Evolutionary conservation across 2,329 filamentous ascomycete genomes (phyloP), one percentile per base, ranked within the genome.

Genomic region (Emergomyces orientalis): DNA sequence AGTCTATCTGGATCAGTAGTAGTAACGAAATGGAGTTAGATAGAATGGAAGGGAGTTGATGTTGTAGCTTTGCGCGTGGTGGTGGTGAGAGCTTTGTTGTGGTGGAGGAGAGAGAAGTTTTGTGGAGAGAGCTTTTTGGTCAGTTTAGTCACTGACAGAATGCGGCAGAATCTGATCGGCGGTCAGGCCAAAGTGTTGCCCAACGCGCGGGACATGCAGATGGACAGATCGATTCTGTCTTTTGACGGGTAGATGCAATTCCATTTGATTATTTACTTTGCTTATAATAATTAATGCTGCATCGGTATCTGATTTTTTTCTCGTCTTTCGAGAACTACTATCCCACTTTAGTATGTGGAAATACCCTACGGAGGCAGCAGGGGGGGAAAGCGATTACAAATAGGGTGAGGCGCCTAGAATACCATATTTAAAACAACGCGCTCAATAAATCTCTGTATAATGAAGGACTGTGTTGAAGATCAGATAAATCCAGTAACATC

Each of bases 51-150:
- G 45, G 52, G 63, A 41, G 45, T 45, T 49, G 59, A 49, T n/a
- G 30, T 62, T 67, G 69, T 72, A 68, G 59, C 43, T 27, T 55
- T 34, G 34, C 56, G 30, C 30, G 58, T 27, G 5, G 30, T 55
- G 49, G 43, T 45, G 43, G 43, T 45, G 25, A 14, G 27, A 52
- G 25, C 22, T 13, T 27, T 30, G 27, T 27, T 27, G 27, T 17
- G 49, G 25, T 8, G 49, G 30, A 8, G 51, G 27, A 54, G 51
- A 25, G 7, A 19, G 30, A 37, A 17, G 30, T 37, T 55, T 45
- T 58, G 25, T 45, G 56, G 56, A 43, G 56, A 58, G 39, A 58
- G 57, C 57, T 47, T 59, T 37, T 9, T 4, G 27, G 22, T 6
- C 47, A 11, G 19, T 37, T 47, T 45, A 45, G 37, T 49, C 39